Percentiles rank a stretch among this genome's conserved stretches.
These are phyloP conservation scores for Diaporthe sp. DNA, from an alignment of 2,329 filamentous ascomycete genomes.

Conservation along the genomic window DNA sequence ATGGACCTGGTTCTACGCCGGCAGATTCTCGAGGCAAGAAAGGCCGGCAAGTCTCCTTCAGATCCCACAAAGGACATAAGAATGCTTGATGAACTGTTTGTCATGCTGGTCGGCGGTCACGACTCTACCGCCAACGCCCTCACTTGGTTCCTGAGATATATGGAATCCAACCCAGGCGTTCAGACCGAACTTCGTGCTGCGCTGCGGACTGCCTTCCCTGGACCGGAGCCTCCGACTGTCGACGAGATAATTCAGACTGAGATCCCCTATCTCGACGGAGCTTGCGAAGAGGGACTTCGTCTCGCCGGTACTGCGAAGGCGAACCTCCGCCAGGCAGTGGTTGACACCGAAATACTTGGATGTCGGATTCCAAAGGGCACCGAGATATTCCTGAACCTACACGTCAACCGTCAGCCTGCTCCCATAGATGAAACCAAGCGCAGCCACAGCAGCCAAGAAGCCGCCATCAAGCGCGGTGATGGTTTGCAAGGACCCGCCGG, in stretches of 20 bases:
- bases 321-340: conserved; percentile 47
- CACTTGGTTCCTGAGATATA: conserved; percentile 42
- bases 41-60: conserved; percentile 46
- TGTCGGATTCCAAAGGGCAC: conserved; percentile 54
- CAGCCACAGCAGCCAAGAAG: conserved; percentile 46
- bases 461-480: conserved; percentile 44
- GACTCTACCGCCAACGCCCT: conserved; percentile 59
- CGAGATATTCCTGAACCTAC: conserved; percentile 43
- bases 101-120: conserved; percentile 50
- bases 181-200: conserved; percentile 38
- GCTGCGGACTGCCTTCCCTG: conserved; percentile 43
- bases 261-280: conserved; percentile 57
- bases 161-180: conserved; percentile 32
- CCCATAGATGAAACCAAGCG: conserved; percentile 47
- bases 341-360: conserved; percentile 56
- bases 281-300: conserved; percentile 55
- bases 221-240: conserved; percentile 45
- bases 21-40: conserved; percentile 49
- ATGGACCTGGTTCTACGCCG: conserved; percentile 52
- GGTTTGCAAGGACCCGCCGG: conserved; percentile 50
- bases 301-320: conserved; percentile 44
- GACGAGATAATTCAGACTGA: conserved; percentile 47
- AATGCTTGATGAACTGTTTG: conserved; percentile 46
- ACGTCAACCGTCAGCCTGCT: conserved; percentile 37
- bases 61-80: conserved; percentile 43